These are phyloP conservation scores for Sinapis alba DNA, from an alignment of 441 rosid genomes.

Conservation along the genomic window DNA sequence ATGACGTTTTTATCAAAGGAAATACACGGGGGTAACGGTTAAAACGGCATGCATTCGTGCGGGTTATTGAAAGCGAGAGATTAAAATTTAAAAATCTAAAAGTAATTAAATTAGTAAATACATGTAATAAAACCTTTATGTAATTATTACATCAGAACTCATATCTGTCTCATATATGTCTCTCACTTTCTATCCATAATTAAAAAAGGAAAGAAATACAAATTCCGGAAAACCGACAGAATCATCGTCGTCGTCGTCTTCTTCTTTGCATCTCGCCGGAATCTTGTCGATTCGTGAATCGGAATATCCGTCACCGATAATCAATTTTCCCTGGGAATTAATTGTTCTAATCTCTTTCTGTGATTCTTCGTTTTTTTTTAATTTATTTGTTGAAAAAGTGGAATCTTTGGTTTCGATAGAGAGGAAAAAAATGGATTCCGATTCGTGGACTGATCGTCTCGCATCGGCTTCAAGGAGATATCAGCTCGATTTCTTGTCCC, in stretches of 20 bases:
- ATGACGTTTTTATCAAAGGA: too few relatives aligned
- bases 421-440: constrained; percentile 76
- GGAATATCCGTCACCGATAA: constrained; percentile 3
- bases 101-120: neutral
- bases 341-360: neutral
- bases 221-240: constrained; percentile 22
- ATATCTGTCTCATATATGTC: constrained; percentile 16
- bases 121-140: constrained; percentile 16
- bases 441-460: constrained; percentile 87
- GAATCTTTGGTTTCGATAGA: constrained; percentile 10
- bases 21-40: too few relatives aligned
- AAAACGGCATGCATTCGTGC: too few relatives aligned
- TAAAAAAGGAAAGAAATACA: neutral
- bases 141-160: constrained; percentile 3
- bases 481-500: constrained; percentile 67
- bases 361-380: neutral
- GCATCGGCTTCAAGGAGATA: constrained; percentile 84
- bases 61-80: constrained; percentile 14
- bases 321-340: neutral
- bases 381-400: neutral
- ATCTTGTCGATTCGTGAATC: neutral
- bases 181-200: constrained; percentile 31
- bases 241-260: constrained; percentile 1
- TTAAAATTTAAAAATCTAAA: neutral
- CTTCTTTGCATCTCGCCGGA: constrained; percentile 21